phyloP scores from a whole-genome alignment of 768 basidiomycete species.

The Exidia glandulosa region DNA sequence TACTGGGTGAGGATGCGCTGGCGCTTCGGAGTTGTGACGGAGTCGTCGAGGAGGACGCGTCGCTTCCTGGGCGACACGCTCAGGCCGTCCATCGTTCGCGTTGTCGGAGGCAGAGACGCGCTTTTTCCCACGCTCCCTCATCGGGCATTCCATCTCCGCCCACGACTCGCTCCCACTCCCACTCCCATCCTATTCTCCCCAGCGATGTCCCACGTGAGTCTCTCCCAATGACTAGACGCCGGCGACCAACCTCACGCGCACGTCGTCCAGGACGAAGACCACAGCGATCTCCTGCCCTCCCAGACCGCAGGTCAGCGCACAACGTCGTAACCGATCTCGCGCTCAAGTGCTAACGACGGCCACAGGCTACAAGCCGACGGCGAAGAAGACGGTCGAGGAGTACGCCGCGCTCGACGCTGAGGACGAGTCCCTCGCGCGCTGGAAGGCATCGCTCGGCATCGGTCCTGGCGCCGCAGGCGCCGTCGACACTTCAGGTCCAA shows the following conservation, averaged over 20 bases:
- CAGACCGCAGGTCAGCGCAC: conserved; percentile 50
- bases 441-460: conserved; percentile 92
- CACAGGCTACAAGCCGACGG: conserved; percentile 64
- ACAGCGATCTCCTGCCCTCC: conserved; percentile 58
- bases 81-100: background rate
- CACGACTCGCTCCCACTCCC: background rate
- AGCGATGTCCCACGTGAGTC: background rate
- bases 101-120: background rate
- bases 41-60: conserved; percentile 44
- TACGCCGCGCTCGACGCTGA: conserved; percentile 77
- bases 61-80: conserved; percentile 53
- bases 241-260: background rate
- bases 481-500: conserved; percentile 36
- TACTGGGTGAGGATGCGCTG: conserved; percentile 38
- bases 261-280: conserved; percentile 41
- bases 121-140: background rate
- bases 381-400: conserved; percentile 65
- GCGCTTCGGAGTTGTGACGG: conserved; percentile 49
- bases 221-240: background rate
- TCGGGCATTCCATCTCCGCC: background rate
- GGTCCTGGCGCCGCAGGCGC: conserved; percentile 41
- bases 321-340: background rate
- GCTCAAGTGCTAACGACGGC: background rate
- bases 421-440: conserved; percentile 87
- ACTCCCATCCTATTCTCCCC: background rate